Percentiles rank a stretch among this genome's conserved stretches.
Evolutionary conservation across 2,329 filamentous ascomycete species (phyloP).

Genomic region (Curvularia hawaiiensis): DNA sequence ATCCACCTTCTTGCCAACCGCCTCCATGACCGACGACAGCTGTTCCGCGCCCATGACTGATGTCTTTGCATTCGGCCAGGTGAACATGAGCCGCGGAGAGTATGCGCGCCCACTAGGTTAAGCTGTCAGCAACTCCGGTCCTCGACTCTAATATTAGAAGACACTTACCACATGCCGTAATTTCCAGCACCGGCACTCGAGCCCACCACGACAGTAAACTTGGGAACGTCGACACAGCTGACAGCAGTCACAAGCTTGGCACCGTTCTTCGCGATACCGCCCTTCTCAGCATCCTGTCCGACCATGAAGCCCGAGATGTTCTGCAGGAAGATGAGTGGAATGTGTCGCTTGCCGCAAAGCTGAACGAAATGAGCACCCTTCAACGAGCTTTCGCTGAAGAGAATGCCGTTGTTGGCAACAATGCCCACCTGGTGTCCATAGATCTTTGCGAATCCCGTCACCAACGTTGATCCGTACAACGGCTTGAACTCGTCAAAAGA

Average conservation of each 20-base stretch:
- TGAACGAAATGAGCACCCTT: slow-evolving; percentile 98
- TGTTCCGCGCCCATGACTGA: slow-evolving; percentile 97
- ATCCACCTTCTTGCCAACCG: slow-evolving; percentile 83
- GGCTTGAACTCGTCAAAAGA: slow-evolving; percentile 95
- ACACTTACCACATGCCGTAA: slow-evolving; percentile 86
- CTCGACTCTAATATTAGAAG: background rate
- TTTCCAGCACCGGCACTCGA: slow-evolving; percentile 93
- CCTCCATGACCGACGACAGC: slow-evolving; percentile 90
- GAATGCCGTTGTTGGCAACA: slow-evolving; percentile 92
- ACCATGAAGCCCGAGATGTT: slow-evolving; percentile 99
- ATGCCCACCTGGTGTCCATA: slow-evolving; percentile 92
- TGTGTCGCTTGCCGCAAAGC: slow-evolving; percentile 85
- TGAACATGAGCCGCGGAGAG: slow-evolving; percentile 88
- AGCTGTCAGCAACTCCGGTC: background rate
- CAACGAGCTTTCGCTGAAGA: slow-evolving; percentile 85
- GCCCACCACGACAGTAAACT: slow-evolving; percentile 96
- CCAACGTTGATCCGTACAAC: slow-evolving; percentile 84
- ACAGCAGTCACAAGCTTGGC: slow-evolving; percentile 97
- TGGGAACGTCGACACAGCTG: slow-evolving; percentile 90
- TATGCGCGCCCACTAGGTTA: slow-evolving; percentile 77
- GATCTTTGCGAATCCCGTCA: slow-evolving; percentile 87
- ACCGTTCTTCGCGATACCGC: slow-evolving; percentile 96
- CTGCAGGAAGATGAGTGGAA: slow-evolving; percentile 91
- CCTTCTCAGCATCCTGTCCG: slow-evolving; percentile 85
- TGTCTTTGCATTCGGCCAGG: slow-evolving; percentile 97